Evolutionary conservation across 2,329 filamentous ascomycete species (phyloP), one percentile per base, ranked within the genome.

Genomic region (Cylindrodendrum hubeiense): DNA sequence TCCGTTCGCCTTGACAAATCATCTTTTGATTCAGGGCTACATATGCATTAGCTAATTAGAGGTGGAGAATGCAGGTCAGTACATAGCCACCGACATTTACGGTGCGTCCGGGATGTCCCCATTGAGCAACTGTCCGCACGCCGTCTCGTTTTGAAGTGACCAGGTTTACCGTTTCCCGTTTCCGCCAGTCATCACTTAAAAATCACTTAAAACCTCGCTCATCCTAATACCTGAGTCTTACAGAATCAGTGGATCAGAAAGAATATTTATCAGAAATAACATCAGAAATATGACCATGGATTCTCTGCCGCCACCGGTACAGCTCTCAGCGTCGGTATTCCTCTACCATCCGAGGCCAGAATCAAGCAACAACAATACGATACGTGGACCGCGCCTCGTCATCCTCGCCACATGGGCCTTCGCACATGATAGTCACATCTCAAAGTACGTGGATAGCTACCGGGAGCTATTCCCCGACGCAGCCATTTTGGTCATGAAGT

Each of bases 241-340:
- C 15, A 6, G 6, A 4, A n/a, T n/a, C 17, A 1, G 15, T 3
- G 10, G 1, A 37, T 15, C 15, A 5, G 6, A 37, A 13, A 17
- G 34, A 17, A 15, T n/a, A 37, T 12, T 33, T 12, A 33, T n/a
- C 34, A 4, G 34, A 37, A 37, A 6, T 5, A 7, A n/a, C 10
- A 15, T 37, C 4, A n/a, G 4, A 17, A 37, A 17, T n/a, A 15
- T 34, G 5, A n/a, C 34, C 15, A n/a, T 37, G 13, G 15, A n/a
- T 17, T n/a, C 15, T 37, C 6, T 5, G 17, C 34, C 15, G 17
- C 6, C 17, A n/a, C 34, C 34, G 5, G 6, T 37, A 17, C 49
- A 54, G 41, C 57, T 60, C 21, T 47, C 57, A 6, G 39, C 57
- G n/a, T 60, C 57, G 17, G 57, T 53, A 2, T 53, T 46, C 30